Evolutionary conservation across 768 basidiomycete genomes (phyloP).

Genomic region (Boletus sp.): DNA sequence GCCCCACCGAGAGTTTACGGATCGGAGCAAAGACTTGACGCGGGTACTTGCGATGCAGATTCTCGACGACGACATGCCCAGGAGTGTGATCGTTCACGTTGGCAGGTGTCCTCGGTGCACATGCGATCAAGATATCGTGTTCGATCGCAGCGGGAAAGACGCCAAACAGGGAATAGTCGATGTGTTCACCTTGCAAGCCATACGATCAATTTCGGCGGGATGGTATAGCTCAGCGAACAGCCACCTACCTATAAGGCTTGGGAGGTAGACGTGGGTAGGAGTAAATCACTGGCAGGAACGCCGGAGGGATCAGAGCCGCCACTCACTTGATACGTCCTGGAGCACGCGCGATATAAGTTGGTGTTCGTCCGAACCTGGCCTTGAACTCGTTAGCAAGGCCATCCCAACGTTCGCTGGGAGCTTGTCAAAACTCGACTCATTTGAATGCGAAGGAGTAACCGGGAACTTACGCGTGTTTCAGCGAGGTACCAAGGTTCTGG

Average conservation of each 20-base stretch:
- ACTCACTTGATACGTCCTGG: constrained; percentile 79
- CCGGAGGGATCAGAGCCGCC: not conserved
- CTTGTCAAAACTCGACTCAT: not conserved
- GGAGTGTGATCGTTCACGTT: constrained; percentile 27
- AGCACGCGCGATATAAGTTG: constrained; percentile 69
- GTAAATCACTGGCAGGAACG: not conserved
- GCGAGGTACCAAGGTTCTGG: constrained; percentile 47
- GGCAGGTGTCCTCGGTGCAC: constrained; percentile 41
- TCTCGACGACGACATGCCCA: constrained; percentile 61
- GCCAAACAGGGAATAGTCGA: constrained; percentile 81
- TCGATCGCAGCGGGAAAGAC: constrained; percentile 85
- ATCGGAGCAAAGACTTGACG: constrained; percentile 58
- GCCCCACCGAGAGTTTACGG: constrained; percentile 24
- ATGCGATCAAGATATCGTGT: constrained; percentile 78
- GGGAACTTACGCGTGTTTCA: constrained; percentile 45
- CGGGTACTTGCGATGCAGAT: constrained; percentile 57
- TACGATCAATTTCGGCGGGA: not conserved
- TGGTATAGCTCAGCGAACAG: not conserved
- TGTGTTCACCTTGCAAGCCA: constrained; percentile 64
- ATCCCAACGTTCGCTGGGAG: constrained; percentile 51
- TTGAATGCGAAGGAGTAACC: not conserved
- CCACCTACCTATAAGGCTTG: constrained; percentile 35
- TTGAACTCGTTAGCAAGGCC: constrained; percentile 59
- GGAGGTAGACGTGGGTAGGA: not conserved
- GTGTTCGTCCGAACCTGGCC: constrained; percentile 59